Conservation (phyloP, 2,329 filamentous ascomycete species). For the Fusarium nygamai region DNA sequence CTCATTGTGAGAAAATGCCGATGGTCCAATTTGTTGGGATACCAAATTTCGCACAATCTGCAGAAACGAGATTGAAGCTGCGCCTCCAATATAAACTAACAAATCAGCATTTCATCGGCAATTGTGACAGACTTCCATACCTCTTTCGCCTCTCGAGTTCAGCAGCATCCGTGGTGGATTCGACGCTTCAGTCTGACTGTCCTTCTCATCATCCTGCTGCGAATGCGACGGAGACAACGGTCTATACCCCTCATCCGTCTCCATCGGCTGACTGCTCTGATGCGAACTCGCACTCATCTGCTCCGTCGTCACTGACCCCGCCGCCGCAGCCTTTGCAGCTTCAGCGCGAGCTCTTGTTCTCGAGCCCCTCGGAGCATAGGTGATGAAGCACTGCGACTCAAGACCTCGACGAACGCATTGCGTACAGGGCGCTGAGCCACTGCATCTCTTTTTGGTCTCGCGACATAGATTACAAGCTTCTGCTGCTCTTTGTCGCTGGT, state of each 20-base stretch:
- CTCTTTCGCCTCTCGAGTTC: slow-evolving; percentile 62
- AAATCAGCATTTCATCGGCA: not conserved
- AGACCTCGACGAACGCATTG: slow-evolving; percentile 58
- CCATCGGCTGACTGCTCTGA: slow-evolving; percentile 6
- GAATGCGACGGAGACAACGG: slow-evolving; percentile 47
- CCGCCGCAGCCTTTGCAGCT: slow-evolving; percentile 12
- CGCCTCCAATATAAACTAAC: slow-evolving; percentile 60
- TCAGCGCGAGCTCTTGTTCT: slow-evolving; percentile 31
- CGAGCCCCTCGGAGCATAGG: slow-evolving; percentile 46
- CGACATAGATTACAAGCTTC: slow-evolving; percentile 61
- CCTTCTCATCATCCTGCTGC: slow-evolving; percentile 38
- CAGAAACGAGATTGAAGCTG: slow-evolving; percentile 64
- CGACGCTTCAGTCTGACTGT: slow-evolving; percentile 22
- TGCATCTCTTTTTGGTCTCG: slow-evolving; percentile 62
- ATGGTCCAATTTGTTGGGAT: slow-evolving; percentile 40
- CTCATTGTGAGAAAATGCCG: slow-evolving; percentile 42
- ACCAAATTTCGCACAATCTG: slow-evolving; percentile 49
- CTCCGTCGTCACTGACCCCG: not conserved
- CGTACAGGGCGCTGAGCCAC: slow-evolving; percentile 58
- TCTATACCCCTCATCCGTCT: slow-evolving; percentile 29
- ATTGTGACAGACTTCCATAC: slow-evolving; percentile 41
- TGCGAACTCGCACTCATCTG: not conserved
- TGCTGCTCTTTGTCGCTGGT: slow-evolving; percentile 58
- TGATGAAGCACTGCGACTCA: slow-evolving; percentile 49
- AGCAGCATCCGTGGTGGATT: slow-evolving; percentile 56